Percentiles rank a stretch among this genome's conserved stretches.
Conservation (phyloP, 2,329 filamentous ascomycete genomes). For the Graphiopsis chlorocephala region DNA sequence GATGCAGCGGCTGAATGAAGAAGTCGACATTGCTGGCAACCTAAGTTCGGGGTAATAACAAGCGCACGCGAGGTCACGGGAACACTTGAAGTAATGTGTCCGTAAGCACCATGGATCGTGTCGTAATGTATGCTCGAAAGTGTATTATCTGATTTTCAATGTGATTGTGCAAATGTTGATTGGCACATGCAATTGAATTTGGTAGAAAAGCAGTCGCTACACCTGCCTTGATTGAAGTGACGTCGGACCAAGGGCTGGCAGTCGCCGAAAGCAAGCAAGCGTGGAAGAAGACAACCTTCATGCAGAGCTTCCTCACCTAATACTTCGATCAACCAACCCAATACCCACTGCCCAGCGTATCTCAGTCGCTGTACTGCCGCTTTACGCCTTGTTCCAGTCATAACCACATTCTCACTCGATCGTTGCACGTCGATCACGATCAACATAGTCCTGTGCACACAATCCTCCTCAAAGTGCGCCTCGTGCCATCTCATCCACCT, state of each 20-base stretch:
- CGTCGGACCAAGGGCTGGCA: slow-evolving; percentile 11
- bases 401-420: background rate
- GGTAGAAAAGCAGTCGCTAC: background rate
- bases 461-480: background rate
- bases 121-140: background rate
- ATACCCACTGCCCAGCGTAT: background rate
- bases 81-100: background rate
- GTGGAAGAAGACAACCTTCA: background rate
- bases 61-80: background rate
- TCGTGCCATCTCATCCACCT: background rate
- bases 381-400: background rate
- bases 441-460: background rate
- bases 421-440: background rate
- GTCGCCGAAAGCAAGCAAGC: slow-evolving; percentile 8
- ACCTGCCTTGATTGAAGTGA: slow-evolving; percentile 5
- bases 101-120: background rate
- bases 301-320: background rate
- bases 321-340: background rate
- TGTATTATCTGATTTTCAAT: background rate
- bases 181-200: background rate
- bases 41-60: background rate
- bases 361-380: background rate
- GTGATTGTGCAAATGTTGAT: background rate
- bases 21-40: slow-evolving; percentile 3
- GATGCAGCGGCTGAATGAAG: slow-evolving; percentile 9